These are phyloP conservation scores for Polygonum aviculare DNA, from an alignment of 148 eudicot genomes.

Conservation along the genomic window DNA sequence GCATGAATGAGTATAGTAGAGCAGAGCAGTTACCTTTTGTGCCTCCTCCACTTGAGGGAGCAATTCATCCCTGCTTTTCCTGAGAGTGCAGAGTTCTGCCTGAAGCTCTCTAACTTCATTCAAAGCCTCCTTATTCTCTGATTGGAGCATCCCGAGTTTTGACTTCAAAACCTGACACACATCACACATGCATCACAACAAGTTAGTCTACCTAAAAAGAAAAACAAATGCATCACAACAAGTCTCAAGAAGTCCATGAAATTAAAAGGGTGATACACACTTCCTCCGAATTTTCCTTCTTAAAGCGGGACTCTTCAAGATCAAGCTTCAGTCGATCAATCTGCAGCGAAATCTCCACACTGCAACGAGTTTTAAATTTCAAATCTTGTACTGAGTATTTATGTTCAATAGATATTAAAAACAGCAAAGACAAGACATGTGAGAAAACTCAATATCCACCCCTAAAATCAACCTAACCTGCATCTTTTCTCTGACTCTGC, in stretches of 20 bases:
- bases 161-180: slow-evolving; percentile 23
- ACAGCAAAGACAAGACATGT: neutral
- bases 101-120: slow-evolving; percentile 44
- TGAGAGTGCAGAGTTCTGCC: slow-evolving; percentile 37
- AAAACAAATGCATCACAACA: neutral
- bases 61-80: slow-evolving; percentile 38
- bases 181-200: neutral
- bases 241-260: neutral
- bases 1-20: too few relatives aligned
- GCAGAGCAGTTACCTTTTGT: slow-evolving; percentile 8
- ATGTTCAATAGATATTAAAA: neutral
- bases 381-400: neutral
- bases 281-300: slow-evolving; percentile 34
- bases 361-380: slow-evolving; percentile 21
- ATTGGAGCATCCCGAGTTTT: slow-evolving; percentile 31
- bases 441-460: neutral
- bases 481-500: slow-evolving; percentile 26
- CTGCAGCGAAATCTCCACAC: slow-evolving; percentile 45
- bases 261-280: slow-evolving; percentile 21
- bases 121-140: slow-evolving; percentile 28
- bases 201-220: neutral
- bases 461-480: slow-evolving; percentile 32
- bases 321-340: slow-evolving; percentile 47
- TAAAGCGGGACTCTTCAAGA: slow-evolving; percentile 31
- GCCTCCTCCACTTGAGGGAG: slow-evolving; percentile 18